A percentile compares a stretch with the other conserved stretches of the same genome.
Evolutionary conservation across 2,329 filamentous ascomycete genomes (phyloP).

Genomic region (Ophiostoma perfectum): DNA sequence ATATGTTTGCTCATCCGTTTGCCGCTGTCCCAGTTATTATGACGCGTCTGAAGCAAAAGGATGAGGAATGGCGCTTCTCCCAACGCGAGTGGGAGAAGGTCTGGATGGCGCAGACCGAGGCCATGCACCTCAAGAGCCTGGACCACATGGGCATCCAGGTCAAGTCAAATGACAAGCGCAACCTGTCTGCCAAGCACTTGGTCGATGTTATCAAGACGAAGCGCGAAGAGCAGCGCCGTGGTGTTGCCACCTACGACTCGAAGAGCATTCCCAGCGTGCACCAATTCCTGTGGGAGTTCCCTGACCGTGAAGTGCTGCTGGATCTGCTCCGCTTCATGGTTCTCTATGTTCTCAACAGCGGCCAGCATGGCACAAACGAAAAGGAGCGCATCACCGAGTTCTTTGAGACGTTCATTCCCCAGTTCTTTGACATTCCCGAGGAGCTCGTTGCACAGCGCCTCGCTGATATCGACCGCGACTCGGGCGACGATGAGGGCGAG

Average conservation of each 20-base stretch:
- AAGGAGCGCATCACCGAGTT: constrained; percentile 70
- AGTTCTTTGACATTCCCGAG: constrained; percentile 70
- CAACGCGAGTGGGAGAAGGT: constrained; percentile 97
- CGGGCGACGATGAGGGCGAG: constrained; percentile 72
- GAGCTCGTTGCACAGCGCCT: constrained; percentile 63
- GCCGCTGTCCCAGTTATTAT: constrained; percentile 84
- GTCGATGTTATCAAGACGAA: constrained; percentile 87
- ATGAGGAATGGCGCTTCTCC: constrained; percentile 95
- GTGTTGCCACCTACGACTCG: constrained; percentile 49
- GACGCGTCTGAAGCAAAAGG: constrained; percentile 86
- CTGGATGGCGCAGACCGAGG: constrained; percentile 92
- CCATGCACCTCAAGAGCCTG: constrained; percentile 91
- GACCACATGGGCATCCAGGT: constrained; percentile 93
- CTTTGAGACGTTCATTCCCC: constrained; percentile 68
- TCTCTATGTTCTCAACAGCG: constrained; percentile 61
- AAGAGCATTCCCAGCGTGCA: constrained; percentile 49
- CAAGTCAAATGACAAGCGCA: constrained; percentile 84
- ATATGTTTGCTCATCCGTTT: constrained; percentile 79
- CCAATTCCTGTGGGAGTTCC: constrained; percentile 72
- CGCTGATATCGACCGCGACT: constrained; percentile 62
- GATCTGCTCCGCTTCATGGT: constrained; percentile 59
- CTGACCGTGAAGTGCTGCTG: constrained; percentile 62
- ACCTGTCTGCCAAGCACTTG: constrained; percentile 83
- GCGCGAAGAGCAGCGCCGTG: constrained; percentile 79
- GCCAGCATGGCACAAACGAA: constrained; percentile 65